Evolutionary conservation across 1,284 basidiomycete genomes (phyloP).

Genomic region (Ceratobasidium theobromae): DNA sequence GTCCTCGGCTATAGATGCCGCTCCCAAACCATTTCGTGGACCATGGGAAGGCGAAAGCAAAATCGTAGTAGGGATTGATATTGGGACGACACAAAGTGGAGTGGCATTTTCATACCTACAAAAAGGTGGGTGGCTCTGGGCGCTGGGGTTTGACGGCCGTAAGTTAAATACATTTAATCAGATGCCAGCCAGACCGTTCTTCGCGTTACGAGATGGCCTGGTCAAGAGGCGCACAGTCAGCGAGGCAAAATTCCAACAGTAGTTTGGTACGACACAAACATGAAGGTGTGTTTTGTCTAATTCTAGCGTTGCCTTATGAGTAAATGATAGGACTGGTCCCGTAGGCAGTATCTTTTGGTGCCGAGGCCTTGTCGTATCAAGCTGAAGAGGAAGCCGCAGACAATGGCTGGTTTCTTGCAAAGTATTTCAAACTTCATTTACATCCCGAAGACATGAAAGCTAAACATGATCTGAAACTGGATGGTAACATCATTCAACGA

Average conservation of each 20-base stretch:
- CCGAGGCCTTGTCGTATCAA: conserved; percentile 8
- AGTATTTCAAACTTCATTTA: conserved; percentile 32
- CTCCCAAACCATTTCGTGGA: conserved; percentile 6
- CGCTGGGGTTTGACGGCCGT: no score
- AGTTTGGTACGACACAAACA: conserved; percentile 25
- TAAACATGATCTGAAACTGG: background rate
- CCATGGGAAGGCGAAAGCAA: conserved; percentile 29
- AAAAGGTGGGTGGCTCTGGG: background rate
- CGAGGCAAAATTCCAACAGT: conserved; percentile 30
- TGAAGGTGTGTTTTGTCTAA: conserved; percentile 8
- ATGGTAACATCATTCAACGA: background rate
- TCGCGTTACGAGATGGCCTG: conserved; percentile 31
- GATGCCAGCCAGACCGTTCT: background rate
- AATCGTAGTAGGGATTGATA: conserved; percentile 31
- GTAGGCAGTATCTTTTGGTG: conserved; percentile 27
- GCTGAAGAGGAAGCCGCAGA: conserved; percentile 17
- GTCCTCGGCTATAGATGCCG: background rate
- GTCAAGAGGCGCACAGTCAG: conserved; percentile 14
- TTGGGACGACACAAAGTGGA: conserved; percentile 32
- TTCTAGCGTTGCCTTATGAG: background rate
- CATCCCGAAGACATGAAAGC: conserved; percentile 27
- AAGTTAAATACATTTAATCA: background rate
- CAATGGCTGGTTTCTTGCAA: conserved; percentile 24
- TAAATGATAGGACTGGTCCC: background rate
- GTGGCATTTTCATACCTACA: conserved; percentile 22